phyloP scores from a whole-genome alignment of 164 flowering plant species.

The Cinnamomum chago region DNA sequence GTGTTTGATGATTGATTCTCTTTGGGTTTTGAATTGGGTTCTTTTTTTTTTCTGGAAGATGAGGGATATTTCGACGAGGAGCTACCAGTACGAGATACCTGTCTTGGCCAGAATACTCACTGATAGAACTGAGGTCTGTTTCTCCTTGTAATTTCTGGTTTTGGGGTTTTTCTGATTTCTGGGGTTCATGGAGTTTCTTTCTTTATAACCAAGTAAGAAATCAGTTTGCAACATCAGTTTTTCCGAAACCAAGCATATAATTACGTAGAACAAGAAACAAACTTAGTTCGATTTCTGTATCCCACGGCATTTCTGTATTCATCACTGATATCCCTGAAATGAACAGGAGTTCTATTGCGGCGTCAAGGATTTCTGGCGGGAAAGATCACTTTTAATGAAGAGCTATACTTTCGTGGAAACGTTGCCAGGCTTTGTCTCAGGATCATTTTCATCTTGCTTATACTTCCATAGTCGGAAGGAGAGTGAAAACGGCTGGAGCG shows the following conservation, averaged over 20 bases:
- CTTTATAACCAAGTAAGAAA: too few relatives aligned
- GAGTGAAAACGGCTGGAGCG: conserved; percentile 4
- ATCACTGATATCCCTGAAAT: conserved; percentile 2
- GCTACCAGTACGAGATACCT: conserved; percentile 90
- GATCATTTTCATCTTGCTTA: conserved; percentile 24
- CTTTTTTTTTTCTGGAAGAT: conserved; percentile 45
- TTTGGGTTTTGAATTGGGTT: not conserved
- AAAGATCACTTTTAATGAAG: conserved; percentile 23
- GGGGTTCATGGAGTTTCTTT: too few relatives aligned
- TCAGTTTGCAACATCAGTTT: too few relatives aligned
- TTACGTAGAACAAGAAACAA: too few relatives aligned
- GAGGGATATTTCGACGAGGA: conserved; percentile 76
- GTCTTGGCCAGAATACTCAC: conserved; percentile 70
- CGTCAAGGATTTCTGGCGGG: conserved; percentile 31
- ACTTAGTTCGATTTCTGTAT: too few relatives aligned
- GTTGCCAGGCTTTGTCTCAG: conserved; percentile 25
- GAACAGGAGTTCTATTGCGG: conserved; percentile 33
- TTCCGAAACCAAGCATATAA: too few relatives aligned
- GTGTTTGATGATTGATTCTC: not conserved
- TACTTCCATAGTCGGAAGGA: conserved; percentile 44
- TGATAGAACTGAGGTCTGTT: conserved; percentile 82
- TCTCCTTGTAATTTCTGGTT: not conserved
- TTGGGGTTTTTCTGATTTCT: too few relatives aligned
- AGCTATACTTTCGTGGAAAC: conserved; percentile 27
- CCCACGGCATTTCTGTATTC: not conserved